A percentile compares a stretch with the other conserved stretches of the same genome.
Evolutionary conservation across 371 early-diverging fungal genomes (phyloP).

Genomic region (Mortierella sp.): DNA sequence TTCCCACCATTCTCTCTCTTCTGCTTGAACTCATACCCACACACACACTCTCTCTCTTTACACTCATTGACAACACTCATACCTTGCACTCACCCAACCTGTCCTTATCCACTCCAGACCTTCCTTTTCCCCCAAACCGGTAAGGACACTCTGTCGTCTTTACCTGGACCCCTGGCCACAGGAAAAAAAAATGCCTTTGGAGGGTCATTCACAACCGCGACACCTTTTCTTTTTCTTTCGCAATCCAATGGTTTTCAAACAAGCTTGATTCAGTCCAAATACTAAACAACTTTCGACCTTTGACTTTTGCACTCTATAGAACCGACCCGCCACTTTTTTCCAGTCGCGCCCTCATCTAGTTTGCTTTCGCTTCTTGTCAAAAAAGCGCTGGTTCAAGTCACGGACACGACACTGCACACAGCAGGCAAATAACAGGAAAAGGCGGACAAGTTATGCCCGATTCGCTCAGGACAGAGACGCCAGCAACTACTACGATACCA

Average conservation of each 20-base stretch:
- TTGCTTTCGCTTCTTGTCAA: constrained; percentile 1
- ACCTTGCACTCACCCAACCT: not conserved
- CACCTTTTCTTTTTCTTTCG: not conserved
- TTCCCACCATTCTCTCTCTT: not conserved
- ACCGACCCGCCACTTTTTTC: not conserved
- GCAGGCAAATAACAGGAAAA: not conserved
- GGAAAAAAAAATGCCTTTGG: not conserved
- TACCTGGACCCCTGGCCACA: not conserved
- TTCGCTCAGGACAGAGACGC: constrained; percentile 26
- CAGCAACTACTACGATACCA: constrained; percentile 2
- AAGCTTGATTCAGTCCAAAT: not conserved
- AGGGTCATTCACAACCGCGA: not conserved
- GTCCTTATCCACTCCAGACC: not conserved
- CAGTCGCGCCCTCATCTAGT: constrained; percentile 15
- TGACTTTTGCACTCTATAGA: not conserved
- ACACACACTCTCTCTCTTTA: not conserved
- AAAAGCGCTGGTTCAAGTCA: not conserved
- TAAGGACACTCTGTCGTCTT: not conserved
- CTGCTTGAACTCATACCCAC: not conserved
- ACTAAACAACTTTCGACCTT: not conserved
- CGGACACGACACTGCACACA: constrained; percentile 5
- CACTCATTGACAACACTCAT: not conserved
- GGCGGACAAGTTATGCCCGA: constrained; percentile 6
- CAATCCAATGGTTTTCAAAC: not conserved
- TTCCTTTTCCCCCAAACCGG: not conserved